A percentile compares a stretch with the other conserved stretches of the same genome.
These are phyloP conservation scores for Paracorniculantispora psalliotae DNA, from an alignment of 2,329 filamentous ascomycete genomes.

Conservation along the genomic window DNA sequence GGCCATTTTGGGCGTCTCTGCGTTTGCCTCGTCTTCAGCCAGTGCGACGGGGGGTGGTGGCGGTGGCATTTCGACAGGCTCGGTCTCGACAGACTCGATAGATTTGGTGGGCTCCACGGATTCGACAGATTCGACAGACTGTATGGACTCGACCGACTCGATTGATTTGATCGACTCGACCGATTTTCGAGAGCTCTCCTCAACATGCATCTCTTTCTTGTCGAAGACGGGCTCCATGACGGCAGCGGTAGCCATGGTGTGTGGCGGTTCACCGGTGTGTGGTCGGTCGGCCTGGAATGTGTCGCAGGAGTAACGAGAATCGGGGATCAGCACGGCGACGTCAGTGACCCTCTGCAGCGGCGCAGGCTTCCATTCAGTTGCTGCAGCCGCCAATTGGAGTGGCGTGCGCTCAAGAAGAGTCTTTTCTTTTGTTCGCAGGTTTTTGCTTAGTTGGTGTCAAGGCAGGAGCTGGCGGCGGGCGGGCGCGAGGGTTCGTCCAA, in stretches of 20 bases:
- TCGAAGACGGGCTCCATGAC: not conserved
- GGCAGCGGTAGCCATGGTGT: slow-evolving; percentile 3
- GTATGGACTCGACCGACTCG: not conserved
- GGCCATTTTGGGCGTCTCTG: slow-evolving; percentile 33
- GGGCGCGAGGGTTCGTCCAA: too few relatives aligned
- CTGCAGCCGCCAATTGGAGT: slow-evolving; percentile 11
- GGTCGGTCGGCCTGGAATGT: not conserved
- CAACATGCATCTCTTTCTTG: not conserved
- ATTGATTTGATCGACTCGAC: not conserved
- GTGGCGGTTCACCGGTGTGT: not conserved
- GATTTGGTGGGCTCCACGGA: slow-evolving; percentile 18
- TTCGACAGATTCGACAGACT: not conserved
- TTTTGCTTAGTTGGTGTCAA: not conserved
- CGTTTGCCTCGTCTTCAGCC: slow-evolving; percentile 17
- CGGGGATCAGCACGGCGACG: not conserved
- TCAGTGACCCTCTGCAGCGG: slow-evolving; percentile 1
- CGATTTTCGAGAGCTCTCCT: not conserved
- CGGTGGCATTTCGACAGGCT: slow-evolving; percentile 18
- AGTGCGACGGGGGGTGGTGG: too few relatives aligned
- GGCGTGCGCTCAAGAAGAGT: slow-evolving; percentile 11
- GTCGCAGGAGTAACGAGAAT: not conserved
- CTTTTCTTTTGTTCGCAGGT: not conserved
- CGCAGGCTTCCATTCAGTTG: slow-evolving; percentile 12
- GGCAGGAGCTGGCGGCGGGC: slow-evolving; percentile 9
- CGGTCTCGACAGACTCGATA: slow-evolving; percentile 15